Base-by-base conservation (phyloP, 495 filamentous ascomycete species). In the Elasticomyces elasticus region DNA sequence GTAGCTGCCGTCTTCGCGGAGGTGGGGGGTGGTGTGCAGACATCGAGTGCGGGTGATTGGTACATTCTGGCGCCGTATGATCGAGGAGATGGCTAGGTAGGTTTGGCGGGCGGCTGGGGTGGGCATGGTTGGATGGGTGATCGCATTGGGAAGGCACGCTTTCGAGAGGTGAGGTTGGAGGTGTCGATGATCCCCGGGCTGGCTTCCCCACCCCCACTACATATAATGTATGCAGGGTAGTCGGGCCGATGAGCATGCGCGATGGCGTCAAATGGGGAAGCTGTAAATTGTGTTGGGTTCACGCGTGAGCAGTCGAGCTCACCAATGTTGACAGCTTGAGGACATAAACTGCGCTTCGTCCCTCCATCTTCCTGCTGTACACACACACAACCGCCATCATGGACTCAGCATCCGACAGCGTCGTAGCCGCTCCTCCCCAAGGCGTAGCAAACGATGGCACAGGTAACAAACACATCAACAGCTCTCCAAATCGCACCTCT, bases 361-460 rank as follows among this genome's bases (percentile, higher is more conserved):
- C 25, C 24, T 49, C 10, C 45, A 15, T 49, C 45, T 27, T 49
- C 13, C 11, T 27, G 15, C 5, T 5, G 12, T 27, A 28, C 24
- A 7, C 9, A 44, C 40, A 44, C 45, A 31, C 45, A 24, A n/a
- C 17, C 24, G 27, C 20, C 47, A 35, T 5, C 26, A 63, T 63
- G 61, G 61, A 63, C 43, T 41, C 58, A 15, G 66, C 67, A 15
- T 41, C 20, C 7, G 66, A 69, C 53, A 61, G 55, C 30, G 47
- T 72, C 35, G 53, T 65, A 40, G 64, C 60, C 22, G 56, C 54
- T 25, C 60, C 70, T 5, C 66, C 67, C 11, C 45, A 50, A 12
- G 54, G 57, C 9, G 45, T 67, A 13, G 59, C 74, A 12, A 64
- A 69, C 49, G 77, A 80, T 63, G 77, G 77, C 54, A 80, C 77